Evolutionary conservation across 768 basidiomycete genomes (phyloP).

Genomic region (Boletus barrowsii): DNA sequence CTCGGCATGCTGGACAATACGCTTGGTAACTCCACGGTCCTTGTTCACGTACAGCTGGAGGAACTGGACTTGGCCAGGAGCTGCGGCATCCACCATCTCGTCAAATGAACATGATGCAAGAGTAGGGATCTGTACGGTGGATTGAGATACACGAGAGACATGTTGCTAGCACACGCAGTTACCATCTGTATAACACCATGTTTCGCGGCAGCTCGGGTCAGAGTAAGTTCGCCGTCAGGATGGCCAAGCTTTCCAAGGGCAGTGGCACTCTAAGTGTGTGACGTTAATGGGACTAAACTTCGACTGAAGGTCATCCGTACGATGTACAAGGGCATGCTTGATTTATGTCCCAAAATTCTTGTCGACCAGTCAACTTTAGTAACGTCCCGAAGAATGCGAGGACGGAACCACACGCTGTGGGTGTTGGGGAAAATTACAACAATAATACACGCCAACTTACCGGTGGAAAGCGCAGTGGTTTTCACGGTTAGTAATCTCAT

Average conservation of each 20-base stretch:
- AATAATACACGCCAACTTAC: conserved; percentile 31
- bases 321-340: conserved; percentile 80
- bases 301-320: conserved; percentile 35
- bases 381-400: conserved; percentile 81
- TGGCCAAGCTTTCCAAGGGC: conserved; percentile 93
- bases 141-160: background rate
- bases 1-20: conserved; percentile 88
- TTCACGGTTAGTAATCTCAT: conserved; percentile 87
- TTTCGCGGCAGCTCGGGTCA: conserved; percentile 86
- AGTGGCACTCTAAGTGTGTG: conserved; percentile 58
- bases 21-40: conserved; percentile 80
- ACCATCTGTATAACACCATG: conserved; percentile 76
- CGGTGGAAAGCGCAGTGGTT: conserved; percentile 92
- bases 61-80: conserved; percentile 78
- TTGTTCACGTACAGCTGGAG: conserved; percentile 91
- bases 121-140: conserved; percentile 74
- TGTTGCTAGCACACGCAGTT: background rate
- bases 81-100: conserved; percentile 85
- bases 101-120: conserved; percentile 95
- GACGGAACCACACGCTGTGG: conserved; percentile 85
- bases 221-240: conserved; percentile 88
- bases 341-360: conserved; percentile 70
- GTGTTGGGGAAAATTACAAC: background rate
- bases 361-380: conserved; percentile 85
- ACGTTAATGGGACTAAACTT: conserved; percentile 2